Conservation (phyloP, 2,329 filamentous ascomycete genomes). For the Colletotrichum sublineola region DNA sequence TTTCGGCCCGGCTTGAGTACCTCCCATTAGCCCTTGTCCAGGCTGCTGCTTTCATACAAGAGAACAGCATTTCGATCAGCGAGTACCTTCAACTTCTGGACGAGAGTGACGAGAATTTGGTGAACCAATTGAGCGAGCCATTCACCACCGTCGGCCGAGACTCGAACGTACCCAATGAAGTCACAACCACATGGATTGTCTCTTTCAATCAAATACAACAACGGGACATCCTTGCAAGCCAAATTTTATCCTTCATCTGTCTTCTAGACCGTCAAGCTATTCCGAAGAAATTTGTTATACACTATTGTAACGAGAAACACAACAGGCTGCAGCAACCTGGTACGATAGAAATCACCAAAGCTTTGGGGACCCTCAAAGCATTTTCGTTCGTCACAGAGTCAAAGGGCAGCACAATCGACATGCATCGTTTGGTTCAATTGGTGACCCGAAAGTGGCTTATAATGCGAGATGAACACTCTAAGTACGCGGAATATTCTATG, state of each 20-base stretch:
- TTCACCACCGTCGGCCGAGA: not conserved
- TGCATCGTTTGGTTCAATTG: not conserved
- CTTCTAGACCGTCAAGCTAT: constrained; percentile 55
- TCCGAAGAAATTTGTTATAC: constrained; percentile 48
- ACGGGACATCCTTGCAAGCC: constrained; percentile 51
- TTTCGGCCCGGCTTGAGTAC: not conserved
- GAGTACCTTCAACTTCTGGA: constrained; percentile 45
- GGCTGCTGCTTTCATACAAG: constrained; percentile 1
- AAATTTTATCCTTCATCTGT: constrained; percentile 58
- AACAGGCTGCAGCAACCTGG: not conserved
- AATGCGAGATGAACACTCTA: not conserved
- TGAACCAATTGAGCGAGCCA: constrained; percentile 48
- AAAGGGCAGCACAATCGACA: not conserved
- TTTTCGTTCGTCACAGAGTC: not conserved
- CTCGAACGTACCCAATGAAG: not conserved
- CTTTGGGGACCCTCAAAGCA: not conserved
- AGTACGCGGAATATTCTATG: not conserved
- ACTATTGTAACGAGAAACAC: not conserved
- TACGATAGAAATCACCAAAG: not conserved
- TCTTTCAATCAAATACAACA: constrained; percentile 51
- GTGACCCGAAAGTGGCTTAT: not conserved
- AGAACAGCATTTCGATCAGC: not conserved
- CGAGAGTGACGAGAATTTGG: constrained; percentile 39
- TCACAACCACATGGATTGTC: constrained; percentile 49
- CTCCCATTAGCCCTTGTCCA: constrained; percentile 4